Evolutionary conservation across 495 filamentous ascomycete genomes (phyloP).

Genomic region (Penicillium silybi): DNA sequence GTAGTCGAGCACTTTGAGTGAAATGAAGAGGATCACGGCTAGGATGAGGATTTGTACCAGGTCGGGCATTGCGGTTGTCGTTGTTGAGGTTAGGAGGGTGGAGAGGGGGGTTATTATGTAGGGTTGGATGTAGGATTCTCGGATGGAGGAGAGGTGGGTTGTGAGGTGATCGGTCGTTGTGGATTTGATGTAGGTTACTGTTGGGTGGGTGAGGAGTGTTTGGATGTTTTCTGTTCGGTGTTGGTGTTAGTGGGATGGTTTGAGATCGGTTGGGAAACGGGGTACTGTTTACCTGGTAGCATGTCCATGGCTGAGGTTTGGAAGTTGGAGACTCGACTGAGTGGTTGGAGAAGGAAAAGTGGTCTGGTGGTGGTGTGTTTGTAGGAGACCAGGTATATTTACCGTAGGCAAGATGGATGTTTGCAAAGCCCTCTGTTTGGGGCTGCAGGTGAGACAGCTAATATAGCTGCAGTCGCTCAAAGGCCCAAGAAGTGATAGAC

Average conservation of each 20-base stretch:
- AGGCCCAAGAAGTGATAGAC: background rate
- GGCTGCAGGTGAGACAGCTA: background rate
- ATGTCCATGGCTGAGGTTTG: background rate
- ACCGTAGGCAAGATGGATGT: background rate
- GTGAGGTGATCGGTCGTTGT: constrained; percentile 20
- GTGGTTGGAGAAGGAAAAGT: background rate
- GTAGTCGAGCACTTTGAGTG: constrained; percentile 63
- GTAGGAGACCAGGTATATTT: constrained; percentile 11
- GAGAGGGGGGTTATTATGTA: constrained; percentile 42
- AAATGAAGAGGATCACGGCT: constrained; percentile 53
- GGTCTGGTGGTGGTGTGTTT: background rate
- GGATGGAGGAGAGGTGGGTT: constrained; percentile 31
- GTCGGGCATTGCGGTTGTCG: constrained; percentile 52
- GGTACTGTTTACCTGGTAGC: background rate
- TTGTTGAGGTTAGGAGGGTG: constrained; percentile 44
- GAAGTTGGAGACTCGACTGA: background rate
- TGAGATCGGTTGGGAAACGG: too few relatives aligned
- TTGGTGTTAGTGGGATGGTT: background rate
- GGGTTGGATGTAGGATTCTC: constrained; percentile 35
- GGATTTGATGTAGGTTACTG: constrained; percentile 15
- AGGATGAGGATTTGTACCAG: constrained; percentile 56
- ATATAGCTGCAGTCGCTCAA: background rate
- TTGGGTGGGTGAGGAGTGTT: constrained; percentile 26
- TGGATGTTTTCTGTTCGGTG: constrained; percentile 18
- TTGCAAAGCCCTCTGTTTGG: constrained; percentile 1